Conservation (phyloP, 164 flowering plant species). For the Paratinospora sagittata region DNA sequence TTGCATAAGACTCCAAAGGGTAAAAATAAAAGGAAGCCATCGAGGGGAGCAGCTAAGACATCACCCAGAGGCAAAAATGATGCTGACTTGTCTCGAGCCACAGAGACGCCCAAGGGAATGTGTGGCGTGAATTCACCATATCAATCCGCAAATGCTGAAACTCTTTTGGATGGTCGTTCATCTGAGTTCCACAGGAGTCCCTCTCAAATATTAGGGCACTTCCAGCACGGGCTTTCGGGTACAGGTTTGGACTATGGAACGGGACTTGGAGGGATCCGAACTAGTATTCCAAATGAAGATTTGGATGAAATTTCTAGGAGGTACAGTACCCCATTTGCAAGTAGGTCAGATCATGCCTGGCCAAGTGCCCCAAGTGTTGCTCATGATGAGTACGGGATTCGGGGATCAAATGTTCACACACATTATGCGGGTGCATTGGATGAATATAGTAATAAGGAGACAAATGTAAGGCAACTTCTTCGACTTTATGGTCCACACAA, state of each 20-base stretch:
- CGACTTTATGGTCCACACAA: background rate
- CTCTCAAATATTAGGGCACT: background rate
- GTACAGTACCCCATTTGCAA: background rate
- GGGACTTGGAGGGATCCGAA: background rate
- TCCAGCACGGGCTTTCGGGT: background rate
- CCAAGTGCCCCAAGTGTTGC: background rate
- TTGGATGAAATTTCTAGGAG: background rate
- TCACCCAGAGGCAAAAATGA: conserved; percentile 11
- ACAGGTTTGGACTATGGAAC: background rate
- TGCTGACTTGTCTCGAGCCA: conserved; percentile 14
- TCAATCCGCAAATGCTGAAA: conserved; percentile 4
- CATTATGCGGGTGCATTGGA: background rate
- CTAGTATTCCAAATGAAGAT: background rate
- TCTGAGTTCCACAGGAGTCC: conserved; percentile 12
- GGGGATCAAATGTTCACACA: background rate
- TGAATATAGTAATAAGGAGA: conserved; percentile 1
- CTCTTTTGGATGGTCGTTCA: conserved; percentile 9
- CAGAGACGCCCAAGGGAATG: conserved; percentile 2
- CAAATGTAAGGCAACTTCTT: background rate
- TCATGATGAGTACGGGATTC: background rate
- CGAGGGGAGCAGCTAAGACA: conserved; percentile 6
- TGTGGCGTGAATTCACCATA: conserved; percentile 10
- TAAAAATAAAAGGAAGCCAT: conserved; percentile 13
- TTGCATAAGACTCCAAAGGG: conserved; percentile 13
- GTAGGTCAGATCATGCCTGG: background rate